These are phyloP conservation scores for Coemansia sp. DNA, from an alignment of 192 early-diverging fungal species.

Conservation along the genomic window DNA sequence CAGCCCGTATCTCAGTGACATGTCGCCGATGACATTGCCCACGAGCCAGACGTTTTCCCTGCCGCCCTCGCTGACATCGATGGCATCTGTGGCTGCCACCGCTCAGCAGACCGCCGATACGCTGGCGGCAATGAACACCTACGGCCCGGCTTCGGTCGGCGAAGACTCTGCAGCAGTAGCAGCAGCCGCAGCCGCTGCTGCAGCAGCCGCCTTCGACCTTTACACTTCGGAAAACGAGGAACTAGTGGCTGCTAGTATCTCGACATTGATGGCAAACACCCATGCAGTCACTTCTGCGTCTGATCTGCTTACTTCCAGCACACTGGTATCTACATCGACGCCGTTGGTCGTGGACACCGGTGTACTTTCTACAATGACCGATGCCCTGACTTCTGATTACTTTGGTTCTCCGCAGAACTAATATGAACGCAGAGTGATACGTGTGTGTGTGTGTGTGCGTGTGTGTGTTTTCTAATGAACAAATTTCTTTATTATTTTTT, in stretches of 20 bases:
- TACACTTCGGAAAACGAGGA: constrained; percentile 35
- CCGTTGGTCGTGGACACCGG: constrained; percentile 1
- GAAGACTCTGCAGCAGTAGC: constrained; percentile 8
- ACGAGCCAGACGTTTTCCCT: constrained; percentile 28
- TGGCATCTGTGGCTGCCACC: constrained; percentile 4
- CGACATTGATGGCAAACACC: constrained; percentile 22
- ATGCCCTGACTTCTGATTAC: background rate
- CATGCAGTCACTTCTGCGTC: constrained; percentile 4
- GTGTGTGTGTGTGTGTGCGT: too few species aligned
- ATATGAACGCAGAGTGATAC: too few species aligned
- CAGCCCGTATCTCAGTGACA: constrained; percentile 31
- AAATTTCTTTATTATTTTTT: too few species aligned
- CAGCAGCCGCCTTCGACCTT: constrained; percentile 26
- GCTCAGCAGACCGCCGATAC: constrained; percentile 13
- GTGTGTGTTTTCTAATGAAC: too few species aligned
- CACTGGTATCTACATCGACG: background rate
- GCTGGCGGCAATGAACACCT: background rate
- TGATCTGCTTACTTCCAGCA: background rate
- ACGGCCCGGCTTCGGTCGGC: background rate
- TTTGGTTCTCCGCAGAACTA: background rate
- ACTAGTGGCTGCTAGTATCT: constrained; percentile 36
- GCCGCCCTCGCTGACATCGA: constrained; percentile 11
- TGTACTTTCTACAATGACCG: constrained; percentile 1
- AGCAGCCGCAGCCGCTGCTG: background rate
- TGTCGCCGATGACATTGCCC: constrained; percentile 33